A percentile compares a stretch with the other conserved stretches of the same genome.
Conservation (phyloP, 2,329 filamentous ascomycete species). For the Penicillium nordicum region DNA sequence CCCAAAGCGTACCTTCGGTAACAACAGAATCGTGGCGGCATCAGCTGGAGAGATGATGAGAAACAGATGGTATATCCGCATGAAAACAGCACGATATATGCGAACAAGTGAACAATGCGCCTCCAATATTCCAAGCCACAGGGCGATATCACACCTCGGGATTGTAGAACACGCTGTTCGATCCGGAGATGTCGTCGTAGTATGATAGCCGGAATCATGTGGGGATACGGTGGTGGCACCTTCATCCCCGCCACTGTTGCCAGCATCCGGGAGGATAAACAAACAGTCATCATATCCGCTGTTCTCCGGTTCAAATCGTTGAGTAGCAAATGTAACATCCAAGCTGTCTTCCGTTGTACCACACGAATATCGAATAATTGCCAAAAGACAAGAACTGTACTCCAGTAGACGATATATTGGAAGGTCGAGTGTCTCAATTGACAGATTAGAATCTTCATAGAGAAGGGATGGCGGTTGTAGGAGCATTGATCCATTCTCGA, state of each 20-base stretch:
- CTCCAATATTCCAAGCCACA: constrained; percentile 13
- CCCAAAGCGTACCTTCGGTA: constrained; percentile 11
- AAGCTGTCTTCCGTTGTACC: not conserved
- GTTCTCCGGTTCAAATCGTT: not conserved
- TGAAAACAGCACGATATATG: constrained; percentile 17
- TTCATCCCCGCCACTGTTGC: not conserved
- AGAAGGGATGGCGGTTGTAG: not conserved
- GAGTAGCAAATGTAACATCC: not conserved
- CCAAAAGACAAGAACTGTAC: constrained; percentile 16
- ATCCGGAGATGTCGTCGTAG: constrained; percentile 1
- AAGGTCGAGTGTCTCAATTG: constrained; percentile 10
- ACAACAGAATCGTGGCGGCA: constrained; percentile 7
- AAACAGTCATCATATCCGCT: not conserved
- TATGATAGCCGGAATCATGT: constrained; percentile 12
- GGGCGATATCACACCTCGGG: constrained; percentile 1
- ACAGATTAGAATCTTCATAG: not conserved
- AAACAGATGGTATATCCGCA: constrained; percentile 17
- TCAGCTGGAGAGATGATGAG: constrained; percentile 15
- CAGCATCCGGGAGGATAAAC: not conserved
- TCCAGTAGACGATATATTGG: constrained; percentile 18
- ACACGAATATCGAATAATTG: constrained; percentile 7
- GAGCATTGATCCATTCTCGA: constrained; percentile 1
- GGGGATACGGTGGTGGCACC: constrained; percentile 5
- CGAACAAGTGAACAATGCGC: constrained; percentile 16
- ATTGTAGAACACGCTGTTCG: not conserved